These are phyloP conservation scores for Boletellus deceptivus DNA, from an alignment of 1,284 basidiomycete species.

Conservation along the genomic window DNA sequence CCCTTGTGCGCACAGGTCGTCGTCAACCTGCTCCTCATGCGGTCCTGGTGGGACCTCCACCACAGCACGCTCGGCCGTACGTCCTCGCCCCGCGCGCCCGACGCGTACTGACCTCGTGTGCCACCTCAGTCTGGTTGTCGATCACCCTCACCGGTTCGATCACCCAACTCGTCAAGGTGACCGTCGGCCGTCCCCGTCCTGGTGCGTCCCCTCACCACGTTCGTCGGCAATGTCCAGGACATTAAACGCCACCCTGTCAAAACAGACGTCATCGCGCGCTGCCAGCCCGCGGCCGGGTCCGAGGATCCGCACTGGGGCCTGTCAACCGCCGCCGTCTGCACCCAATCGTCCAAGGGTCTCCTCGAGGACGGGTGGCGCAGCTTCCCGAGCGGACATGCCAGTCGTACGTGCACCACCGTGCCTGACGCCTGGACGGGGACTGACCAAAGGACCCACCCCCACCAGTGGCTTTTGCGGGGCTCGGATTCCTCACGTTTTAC, in stretches of 20 bases:
- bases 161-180: conserved; percentile 65
- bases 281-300: conserved; percentile 33
- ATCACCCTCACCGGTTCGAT: conserved; percentile 58
- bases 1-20: conserved; percentile 51
- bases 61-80: conserved; percentile 57
- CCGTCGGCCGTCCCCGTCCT: conserved; percentile 69
- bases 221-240: no score
- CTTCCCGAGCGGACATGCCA: conserved; percentile 77
- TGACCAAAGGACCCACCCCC: background rate
- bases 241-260: background rate
- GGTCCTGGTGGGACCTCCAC: conserved; percentile 71
- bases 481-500: conserved; percentile 73
- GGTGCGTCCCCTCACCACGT: conserved; percentile 31
- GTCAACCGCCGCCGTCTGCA: conserved; percentile 63
- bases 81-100: conserved; percentile 11
- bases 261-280: background rate
- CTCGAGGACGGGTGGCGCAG: conserved; percentile 71
- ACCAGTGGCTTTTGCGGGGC: conserved; percentile 68
- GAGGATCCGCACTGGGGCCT: conserved; percentile 60
- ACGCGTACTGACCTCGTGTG: background rate
- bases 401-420: conserved; percentile 38
- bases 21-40: conserved; percentile 50
- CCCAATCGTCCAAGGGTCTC: conserved; percentile 44
- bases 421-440: no score
- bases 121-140: conserved; percentile 48